Conservation (phyloP, 2,329 filamentous ascomycete species). For the Graphilbum fragrans region DNA sequence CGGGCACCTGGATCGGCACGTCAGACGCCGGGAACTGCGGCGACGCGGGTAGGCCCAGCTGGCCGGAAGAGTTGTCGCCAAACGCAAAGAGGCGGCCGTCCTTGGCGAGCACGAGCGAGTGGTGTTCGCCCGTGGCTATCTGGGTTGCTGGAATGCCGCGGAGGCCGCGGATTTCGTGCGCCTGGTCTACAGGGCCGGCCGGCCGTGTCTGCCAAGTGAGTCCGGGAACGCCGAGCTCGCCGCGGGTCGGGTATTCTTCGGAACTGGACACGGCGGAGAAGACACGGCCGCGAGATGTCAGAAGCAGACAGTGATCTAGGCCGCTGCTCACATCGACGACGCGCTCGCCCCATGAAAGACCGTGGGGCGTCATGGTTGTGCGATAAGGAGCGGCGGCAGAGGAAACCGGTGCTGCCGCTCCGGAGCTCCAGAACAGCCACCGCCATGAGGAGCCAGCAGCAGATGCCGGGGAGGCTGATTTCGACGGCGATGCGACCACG, state of each 20-base stretch:
- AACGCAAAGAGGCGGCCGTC: slow-evolving; percentile 73
- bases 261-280: slow-evolving; percentile 80
- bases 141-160: slow-evolving; percentile 58
- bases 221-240: slow-evolving; percentile 79
- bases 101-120: slow-evolving; percentile 68
- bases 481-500: neutral
- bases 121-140: slow-evolving; percentile 76
- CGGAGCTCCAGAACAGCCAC: slow-evolving; percentile 59
- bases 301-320: slow-evolving; percentile 72
- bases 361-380: slow-evolving; percentile 46
- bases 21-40: slow-evolving; percentile 51
- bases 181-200: slow-evolving; percentile 63
- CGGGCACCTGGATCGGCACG: slow-evolving; percentile 56
- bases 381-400: slow-evolving; percentile 46
- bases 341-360: slow-evolving; percentile 57
- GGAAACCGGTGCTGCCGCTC: slow-evolving; percentile 7
- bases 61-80: slow-evolving; percentile 85
- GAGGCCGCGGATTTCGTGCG: slow-evolving; percentile 65
- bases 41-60: slow-evolving; percentile 70
- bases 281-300: slow-evolving; percentile 74
- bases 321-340: slow-evolving; percentile 66
- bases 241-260: slow-evolving; percentile 64
- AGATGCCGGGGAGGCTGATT: slow-evolving; percentile 16
- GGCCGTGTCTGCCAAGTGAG: slow-evolving; percentile 71
- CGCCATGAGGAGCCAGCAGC: slow-evolving; percentile 32